These are phyloP conservation scores for Botrytis porri DNA, from an alignment of 2,329 filamentous ascomycete genomes.

Conservation along the genomic window DNA sequence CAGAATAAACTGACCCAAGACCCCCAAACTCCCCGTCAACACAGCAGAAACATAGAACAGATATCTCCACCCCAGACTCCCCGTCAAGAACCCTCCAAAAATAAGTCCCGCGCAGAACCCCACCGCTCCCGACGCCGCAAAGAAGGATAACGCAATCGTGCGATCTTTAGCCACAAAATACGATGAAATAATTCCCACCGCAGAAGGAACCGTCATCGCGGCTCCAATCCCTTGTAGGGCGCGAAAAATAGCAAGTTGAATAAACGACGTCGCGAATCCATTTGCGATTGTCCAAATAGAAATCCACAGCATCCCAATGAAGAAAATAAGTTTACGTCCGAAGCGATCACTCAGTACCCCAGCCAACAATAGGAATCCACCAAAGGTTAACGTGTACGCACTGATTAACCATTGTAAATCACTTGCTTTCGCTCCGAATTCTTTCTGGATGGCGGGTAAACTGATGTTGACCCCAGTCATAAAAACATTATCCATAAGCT, in stretches of 20 bases:
- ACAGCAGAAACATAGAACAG: slow-evolving; percentile 41
- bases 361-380: slow-evolving; percentile 39
- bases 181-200: slow-evolving; percentile 46
- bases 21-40: slow-evolving; percentile 37
- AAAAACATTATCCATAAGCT: slow-evolving; percentile 46
- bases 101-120: slow-evolving; percentile 44
- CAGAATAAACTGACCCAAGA: slow-evolving; percentile 40
- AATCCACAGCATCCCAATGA: slow-evolving; percentile 40
- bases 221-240: slow-evolving; percentile 47
- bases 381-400: slow-evolving; percentile 43
- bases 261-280: slow-evolving; percentile 44
- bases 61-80: slow-evolving; percentile 42
- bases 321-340: slow-evolving; percentile 42
- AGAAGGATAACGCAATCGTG: slow-evolving; percentile 42
- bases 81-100: slow-evolving; percentile 42
- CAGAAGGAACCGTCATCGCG: slow-evolving; percentile 47
- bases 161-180: slow-evolving; percentile 42
- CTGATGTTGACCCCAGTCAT: slow-evolving; percentile 45
- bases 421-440: slow-evolving; percentile 39
- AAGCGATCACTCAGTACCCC: slow-evolving; percentile 38
- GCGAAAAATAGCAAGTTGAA: slow-evolving; percentile 44
- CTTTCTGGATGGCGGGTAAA: slow-evolving; percentile 42
- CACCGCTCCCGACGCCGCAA: slow-evolving; percentile 41
- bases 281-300: slow-evolving; percentile 40
- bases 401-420: slow-evolving; percentile 44